Evolutionary conservation across 2,329 filamentous ascomycete species (phyloP), one percentile per base, ranked within the genome.

Genomic region (Fusarium sp.): DNA sequence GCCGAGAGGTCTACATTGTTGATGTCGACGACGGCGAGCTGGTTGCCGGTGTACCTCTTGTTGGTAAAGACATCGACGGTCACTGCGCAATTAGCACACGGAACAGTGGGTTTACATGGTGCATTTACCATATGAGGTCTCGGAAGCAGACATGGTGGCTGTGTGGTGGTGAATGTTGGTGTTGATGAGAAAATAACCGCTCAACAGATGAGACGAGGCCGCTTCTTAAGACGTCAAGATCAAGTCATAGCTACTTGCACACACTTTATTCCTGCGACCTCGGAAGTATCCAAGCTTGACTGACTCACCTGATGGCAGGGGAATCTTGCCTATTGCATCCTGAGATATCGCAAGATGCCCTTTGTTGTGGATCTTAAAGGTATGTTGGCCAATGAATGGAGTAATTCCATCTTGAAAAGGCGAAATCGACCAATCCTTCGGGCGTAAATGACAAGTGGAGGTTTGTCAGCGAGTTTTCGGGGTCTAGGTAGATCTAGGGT

Each of bases 11-110:
- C 34, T 9, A 30, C 43, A 35, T 57, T 27, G n/a, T 50, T 25
- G 20, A 64, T 27, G 16, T 70, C 60, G 27, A 72, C 67, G 13
- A 72, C 30, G 34, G 70, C 70, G 8, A 72, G 52, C 34, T 72
- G 70, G n/a, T 72, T 72, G 63, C 70, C 70, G 18, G 66, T 70
- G 64, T 67, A 70, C 23, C 56, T 39, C 10, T 58, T 37, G 56
- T 58, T 58, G 23, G 56, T 58, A 2, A 58, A 58, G 23, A 58
- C 56, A 3, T 58, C 56, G 14, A 58, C 56, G 0, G 56, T 58
- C 56, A 58, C 56, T 58, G 6, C 4, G 20, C 1, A 10, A 5
- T 27, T 41, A 58, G 56, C 16, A 34, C 16, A 13, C 6, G 48
- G 5, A 3, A n/a, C 16, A 3, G 14, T 1, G 18, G 2, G 10